Conservation (phyloP, 305 asterid genomes). For the Fraxinus velutina region DNA sequence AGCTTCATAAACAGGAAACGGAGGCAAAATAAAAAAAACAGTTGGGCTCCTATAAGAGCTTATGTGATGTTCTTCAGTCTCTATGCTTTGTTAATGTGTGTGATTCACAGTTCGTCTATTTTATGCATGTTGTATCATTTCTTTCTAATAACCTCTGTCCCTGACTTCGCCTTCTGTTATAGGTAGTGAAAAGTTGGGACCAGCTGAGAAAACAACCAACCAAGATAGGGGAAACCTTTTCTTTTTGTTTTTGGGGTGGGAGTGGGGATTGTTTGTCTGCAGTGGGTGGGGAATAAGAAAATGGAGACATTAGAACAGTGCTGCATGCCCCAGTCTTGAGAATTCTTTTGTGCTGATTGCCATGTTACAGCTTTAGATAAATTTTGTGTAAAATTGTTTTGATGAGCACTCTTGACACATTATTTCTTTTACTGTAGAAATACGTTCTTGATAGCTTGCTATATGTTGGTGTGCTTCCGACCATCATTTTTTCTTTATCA, state of each 20-base stretch:
- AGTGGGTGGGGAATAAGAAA: background rate
- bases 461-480: background rate
- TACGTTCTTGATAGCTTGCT: background rate
- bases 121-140: background rate
- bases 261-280: background rate
- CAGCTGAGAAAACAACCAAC: background rate
- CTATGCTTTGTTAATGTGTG: background rate
- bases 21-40: background rate
- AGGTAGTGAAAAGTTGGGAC: background rate
- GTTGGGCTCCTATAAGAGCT: background rate
- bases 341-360: background rate
- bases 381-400: conserved; percentile 14
- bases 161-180: background rate
- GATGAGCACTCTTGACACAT: conserved; percentile 1
- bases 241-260: background rate
- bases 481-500: background rate
- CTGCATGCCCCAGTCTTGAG: background rate
- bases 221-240: background rate
- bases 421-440: background rate
- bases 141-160: background rate
- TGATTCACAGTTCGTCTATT: background rate
- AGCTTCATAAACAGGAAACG: background rate
- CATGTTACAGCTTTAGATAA: background rate
- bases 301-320: background rate
- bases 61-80: background rate